Percentiles rank a stretch among this genome's conserved stretches.
phyloP scores from a whole-genome alignment of 2,329 filamentous ascomycete genomes.

The Aspergillus clavatus region DNA sequence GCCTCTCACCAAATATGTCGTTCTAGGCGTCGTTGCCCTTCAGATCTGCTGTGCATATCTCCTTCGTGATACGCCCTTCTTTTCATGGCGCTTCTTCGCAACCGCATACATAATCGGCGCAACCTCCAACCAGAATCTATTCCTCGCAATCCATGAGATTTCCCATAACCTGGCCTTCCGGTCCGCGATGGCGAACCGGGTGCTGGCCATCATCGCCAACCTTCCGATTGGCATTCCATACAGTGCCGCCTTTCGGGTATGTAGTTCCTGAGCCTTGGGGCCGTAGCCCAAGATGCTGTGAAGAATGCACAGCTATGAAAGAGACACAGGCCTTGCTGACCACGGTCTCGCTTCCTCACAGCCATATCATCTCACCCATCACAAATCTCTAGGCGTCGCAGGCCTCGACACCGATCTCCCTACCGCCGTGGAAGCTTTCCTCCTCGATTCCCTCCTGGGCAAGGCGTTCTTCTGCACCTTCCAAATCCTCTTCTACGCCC shows the following conservation, averaged over 20 bases:
- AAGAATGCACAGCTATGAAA: not conserved
- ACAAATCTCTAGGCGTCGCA: constrained; percentile 96
- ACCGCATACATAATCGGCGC: constrained; percentile 89
- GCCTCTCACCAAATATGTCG: constrained; percentile 90
- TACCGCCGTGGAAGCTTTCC: constrained; percentile 81
- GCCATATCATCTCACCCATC: constrained; percentile 97
- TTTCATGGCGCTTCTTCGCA: constrained; percentile 78
- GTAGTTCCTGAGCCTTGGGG: constrained; percentile 23
- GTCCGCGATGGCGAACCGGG: constrained; percentile 70
- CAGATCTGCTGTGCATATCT: constrained; percentile 74
- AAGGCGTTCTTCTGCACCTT: constrained; percentile 99
- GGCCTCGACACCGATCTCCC: constrained; percentile 95
- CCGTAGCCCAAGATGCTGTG: not conserved
- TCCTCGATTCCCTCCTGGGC: constrained; percentile 87
- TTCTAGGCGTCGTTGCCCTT: constrained; percentile 73
- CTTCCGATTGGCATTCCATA: constrained; percentile 94
- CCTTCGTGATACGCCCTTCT: constrained; percentile 70
- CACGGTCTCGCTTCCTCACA: constrained; percentile 36
- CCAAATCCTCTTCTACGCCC: constrained; percentile 97
- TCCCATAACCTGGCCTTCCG: constrained; percentile 95
- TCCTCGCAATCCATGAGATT: constrained; percentile 98
- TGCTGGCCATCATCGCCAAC: constrained; percentile 91
- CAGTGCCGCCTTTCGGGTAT: constrained; percentile 85
- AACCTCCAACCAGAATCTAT: constrained; percentile 96
- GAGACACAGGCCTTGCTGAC: too few species aligned